Percentiles rank a stretch among this genome's conserved stretches.
phyloP scores from a whole-genome alignment of 2,329 filamentous ascomycete genomes.

The Pestalotiopsis sp. region DNA sequence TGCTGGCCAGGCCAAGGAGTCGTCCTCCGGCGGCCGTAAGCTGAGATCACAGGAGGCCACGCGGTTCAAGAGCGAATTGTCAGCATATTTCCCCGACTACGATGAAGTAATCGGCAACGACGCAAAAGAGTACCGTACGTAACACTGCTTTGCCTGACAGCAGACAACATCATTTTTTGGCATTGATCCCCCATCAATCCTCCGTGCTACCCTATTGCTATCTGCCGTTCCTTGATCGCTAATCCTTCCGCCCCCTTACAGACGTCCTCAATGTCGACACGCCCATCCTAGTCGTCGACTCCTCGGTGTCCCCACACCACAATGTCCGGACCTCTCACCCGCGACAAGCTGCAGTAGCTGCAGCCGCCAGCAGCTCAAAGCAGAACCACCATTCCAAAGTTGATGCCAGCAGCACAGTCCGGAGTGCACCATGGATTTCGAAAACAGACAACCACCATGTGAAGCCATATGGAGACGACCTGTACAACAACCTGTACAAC shows the following conservation, averaged over 20 bases:
- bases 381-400: constrained; percentile 35
- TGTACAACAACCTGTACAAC: constrained; percentile 61
- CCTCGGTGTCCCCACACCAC: constrained; percentile 29
- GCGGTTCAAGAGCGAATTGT: constrained; percentile 87
- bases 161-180: neutral
- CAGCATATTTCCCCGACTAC: constrained; percentile 90
- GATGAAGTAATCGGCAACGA: constrained; percentile 91
- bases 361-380: constrained; percentile 23
- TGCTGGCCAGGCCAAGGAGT: constrained; percentile 49
- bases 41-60: constrained; percentile 85
- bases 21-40: constrained; percentile 59
- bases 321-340: constrained; percentile 41
- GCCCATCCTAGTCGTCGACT: constrained; percentile 71
- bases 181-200: neutral
- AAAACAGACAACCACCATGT: constrained; percentile 38
- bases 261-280: constrained; percentile 76
- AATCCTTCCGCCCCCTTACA: constrained; percentile 36
- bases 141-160: neutral
- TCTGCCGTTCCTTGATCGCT: constrained; percentile 16
- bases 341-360: constrained; percentile 28
- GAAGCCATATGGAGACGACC: constrained; percentile 56
- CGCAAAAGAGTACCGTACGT: constrained; percentile 75
- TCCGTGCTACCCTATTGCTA: constrained; percentile 2
- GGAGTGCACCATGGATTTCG: neutral
- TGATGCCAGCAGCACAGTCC: constrained; percentile 13